Conservation (phyloP, 768 basidiomycete genomes). For the Termitomyces sp. region DNA sequence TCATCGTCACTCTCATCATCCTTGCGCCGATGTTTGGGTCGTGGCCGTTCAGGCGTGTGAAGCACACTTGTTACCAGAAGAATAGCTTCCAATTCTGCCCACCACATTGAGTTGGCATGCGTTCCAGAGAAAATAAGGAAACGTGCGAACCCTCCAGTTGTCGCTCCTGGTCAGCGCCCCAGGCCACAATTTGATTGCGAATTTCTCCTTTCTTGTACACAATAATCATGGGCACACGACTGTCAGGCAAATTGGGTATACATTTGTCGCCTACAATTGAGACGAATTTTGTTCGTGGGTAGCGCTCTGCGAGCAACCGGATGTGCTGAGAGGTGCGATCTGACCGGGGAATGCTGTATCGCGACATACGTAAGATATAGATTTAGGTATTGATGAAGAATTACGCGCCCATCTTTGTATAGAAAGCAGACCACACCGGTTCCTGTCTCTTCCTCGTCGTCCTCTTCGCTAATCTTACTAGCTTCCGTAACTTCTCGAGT, state of each 20-base stretch:
- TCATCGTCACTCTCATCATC: constrained; percentile 42
- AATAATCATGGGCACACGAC: constrained; percentile 86
- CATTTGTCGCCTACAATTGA: constrained; percentile 93
- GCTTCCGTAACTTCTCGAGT: constrained; percentile 94
- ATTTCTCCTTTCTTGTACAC: constrained; percentile 93
- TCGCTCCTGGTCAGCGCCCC: constrained; percentile 77
- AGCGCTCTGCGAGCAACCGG: constrained; percentile 64
- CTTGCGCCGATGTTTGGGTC: constrained; percentile 20
- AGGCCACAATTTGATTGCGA: constrained; percentile 75
- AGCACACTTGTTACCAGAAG: constrained; percentile 62
- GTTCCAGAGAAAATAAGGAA: background rate
- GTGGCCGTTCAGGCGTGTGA: constrained; percentile 46
- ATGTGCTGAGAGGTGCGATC: constrained; percentile 72
- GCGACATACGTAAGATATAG: background rate
- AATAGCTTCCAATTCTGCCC: constrained; percentile 64
- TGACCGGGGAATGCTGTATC: constrained; percentile 67
- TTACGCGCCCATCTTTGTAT: constrained; percentile 87
- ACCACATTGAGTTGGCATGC: constrained; percentile 6
- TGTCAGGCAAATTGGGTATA: constrained; percentile 93
- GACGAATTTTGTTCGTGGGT: constrained; percentile 93
- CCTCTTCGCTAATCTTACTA: constrained; percentile 63
- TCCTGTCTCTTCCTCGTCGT: constrained; percentile 61
- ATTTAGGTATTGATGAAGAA: background rate
- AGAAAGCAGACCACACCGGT: constrained; percentile 93
- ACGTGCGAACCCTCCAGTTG: constrained; percentile 58